Base-by-base conservation (phyloP, 345 rosid genomes). In the Corchorus capsularis region DNA sequence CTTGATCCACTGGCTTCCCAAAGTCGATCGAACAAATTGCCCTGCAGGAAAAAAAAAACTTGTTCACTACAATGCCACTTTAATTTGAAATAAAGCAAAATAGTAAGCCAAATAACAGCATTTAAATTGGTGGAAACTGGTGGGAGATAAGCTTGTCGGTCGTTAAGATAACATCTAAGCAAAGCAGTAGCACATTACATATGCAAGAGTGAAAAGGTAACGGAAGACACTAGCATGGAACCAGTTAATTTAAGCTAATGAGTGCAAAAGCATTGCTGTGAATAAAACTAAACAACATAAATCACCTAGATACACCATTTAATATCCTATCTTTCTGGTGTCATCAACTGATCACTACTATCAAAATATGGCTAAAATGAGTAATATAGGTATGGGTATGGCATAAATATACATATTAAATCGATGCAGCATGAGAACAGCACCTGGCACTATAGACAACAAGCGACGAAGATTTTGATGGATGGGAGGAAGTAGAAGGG, bases 391-490 rank as follows among this genome's bases (percentile, higher is more conserved):
- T n/a, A 10, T 54, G 34, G 11, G n/a, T 12, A n/a, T 6, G 6
- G 34, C 75, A 55, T 55, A 45, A 32, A 59, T 59, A 14, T 15
- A 27, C 17, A 46, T 16, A 9, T 4, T 71, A 56, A 71, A 55
- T 1, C 8, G 57, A 13, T 46, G 63, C 35, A 59, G 39, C 39
- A 41, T 63, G 55, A 50, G 50, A 80, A 46, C 78, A 57, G 62
- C 74, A 95, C 99, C 99, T 93, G 83, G 99, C 85, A 83, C 98
- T 93, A 73, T 93, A 93, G 66, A 95, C 83, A 71, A 93, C 85
- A 41, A 87, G 87, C 32, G 88, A 83, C 1, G 89, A 81, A 1
- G 96, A 88, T 82, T 82, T 78, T 34, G 92, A 80, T 14, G 86
- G 78, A 1, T 93, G 88, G 11, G 90, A 82, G 78, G 94, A 92